phyloP scores from a whole-genome alignment of 106 monocot genomes.

The Dendrobium catenatum region DNA sequence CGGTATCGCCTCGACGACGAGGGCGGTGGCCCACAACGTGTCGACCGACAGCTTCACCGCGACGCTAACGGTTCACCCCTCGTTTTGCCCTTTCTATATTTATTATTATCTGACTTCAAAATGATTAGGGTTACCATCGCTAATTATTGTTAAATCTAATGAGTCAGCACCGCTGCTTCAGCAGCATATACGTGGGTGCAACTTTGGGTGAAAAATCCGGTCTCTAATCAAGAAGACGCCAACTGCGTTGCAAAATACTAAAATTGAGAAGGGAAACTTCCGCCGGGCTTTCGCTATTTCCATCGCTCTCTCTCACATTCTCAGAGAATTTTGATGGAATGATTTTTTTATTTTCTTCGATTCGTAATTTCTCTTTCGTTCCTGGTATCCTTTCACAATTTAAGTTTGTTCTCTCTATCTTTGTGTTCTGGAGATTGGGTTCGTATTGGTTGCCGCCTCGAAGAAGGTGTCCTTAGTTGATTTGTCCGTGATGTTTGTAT shows the following conservation, averaged over 20 bases:
- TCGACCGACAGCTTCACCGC: background rate
- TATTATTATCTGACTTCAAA: no score
- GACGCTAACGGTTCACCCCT: background rate
- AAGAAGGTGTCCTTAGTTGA: background rate
- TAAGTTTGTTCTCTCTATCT: background rate
- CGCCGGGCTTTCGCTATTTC: background rate
- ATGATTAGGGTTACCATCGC: no score
- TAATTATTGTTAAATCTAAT: background rate
- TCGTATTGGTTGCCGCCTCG: constrained; percentile 1
- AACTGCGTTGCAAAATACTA: background rate
- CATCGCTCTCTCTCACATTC: background rate
- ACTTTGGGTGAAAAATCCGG: background rate
- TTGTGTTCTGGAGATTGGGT: background rate
- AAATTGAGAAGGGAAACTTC: background rate
- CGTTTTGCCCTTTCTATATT: background rate
- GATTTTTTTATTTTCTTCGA: background rate
- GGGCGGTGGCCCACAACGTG: no score
- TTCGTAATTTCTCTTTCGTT: background rate
- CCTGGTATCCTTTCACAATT: no score
- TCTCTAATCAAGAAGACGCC: background rate
- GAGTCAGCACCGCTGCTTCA: background rate
- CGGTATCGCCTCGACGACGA: background rate
- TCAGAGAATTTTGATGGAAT: background rate
- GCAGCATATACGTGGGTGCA: background rate
- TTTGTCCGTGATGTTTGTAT: background rate